A percentile compares a stretch with the other conserved stretches of the same genome.
These are phyloP conservation scores for Peniophora sp. DNA, from an alignment of 1,284 basidiomycete species.

Conservation along the genomic window DNA sequence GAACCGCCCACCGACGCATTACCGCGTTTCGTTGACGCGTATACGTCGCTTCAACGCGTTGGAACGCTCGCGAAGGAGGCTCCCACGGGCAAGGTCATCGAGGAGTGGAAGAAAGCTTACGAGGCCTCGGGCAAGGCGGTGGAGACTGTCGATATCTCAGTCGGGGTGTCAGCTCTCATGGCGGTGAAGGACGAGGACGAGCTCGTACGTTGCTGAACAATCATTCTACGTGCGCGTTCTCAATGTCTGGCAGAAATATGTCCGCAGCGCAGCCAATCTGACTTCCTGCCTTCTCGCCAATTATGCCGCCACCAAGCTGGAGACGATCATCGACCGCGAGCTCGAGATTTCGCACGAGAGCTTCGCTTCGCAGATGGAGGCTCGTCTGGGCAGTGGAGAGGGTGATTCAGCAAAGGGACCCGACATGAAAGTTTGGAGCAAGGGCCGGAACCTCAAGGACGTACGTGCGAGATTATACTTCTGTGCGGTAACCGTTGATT, in stretches of 20 bases:
- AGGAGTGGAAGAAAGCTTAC: conserved; percentile 70
- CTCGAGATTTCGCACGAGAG: conserved; percentile 86
- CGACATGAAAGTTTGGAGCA: conserved; percentile 86
- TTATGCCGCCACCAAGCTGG: conserved; percentile 85
- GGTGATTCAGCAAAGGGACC: conserved; percentile 68
- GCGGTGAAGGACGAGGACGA: conserved; percentile 90
- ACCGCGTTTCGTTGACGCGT: conserved; percentile 51
- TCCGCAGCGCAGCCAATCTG: conserved; percentile 68
- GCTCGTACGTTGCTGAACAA: conserved; percentile 46
- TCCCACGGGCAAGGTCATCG: conserved; percentile 71
- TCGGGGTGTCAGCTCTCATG: conserved; percentile 73
- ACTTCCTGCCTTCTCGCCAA: conserved; percentile 83
- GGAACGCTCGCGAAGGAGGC: conserved; percentile 73
- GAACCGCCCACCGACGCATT: conserved; percentile 65
- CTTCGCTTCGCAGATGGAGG: conserved; percentile 80
- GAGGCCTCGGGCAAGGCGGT: conserved; percentile 48
- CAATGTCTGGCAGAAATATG: conserved; percentile 53
- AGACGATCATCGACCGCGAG: conserved; percentile 86
- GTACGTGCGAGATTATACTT: conserved; percentile 34
- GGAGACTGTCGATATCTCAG: conserved; percentile 72
- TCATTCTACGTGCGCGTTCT: not conserved
- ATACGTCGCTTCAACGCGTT: conserved; percentile 50
- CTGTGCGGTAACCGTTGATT: not conserved
- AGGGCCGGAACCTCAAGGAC: conserved; percentile 65
- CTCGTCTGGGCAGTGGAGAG: conserved; percentile 79